phyloP scores from a whole-genome alignment of 1,284 basidiomycete genomes.

The Bondarzewia mesenterica region DNA sequence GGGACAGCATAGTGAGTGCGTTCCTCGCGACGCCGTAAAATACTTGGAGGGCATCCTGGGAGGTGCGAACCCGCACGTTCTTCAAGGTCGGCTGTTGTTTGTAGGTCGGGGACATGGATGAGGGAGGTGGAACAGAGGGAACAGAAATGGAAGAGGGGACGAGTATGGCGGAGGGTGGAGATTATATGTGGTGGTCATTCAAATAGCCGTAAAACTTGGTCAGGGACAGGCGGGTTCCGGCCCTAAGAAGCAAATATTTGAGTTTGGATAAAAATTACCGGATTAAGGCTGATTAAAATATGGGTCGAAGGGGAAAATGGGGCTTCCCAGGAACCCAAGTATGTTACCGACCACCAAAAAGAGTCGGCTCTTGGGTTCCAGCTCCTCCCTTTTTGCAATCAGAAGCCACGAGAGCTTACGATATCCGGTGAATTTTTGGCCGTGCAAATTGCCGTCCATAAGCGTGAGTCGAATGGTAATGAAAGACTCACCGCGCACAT shows the following conservation, averaged over 20 bases:
- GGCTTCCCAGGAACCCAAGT: conserved; percentile 9
- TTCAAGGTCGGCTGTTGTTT: conserved; percentile 67
- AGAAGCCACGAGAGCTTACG: neutral
- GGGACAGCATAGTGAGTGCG: conserved; percentile 63
- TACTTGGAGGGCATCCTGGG: conserved; percentile 69
- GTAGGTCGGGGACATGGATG: conserved; percentile 21
- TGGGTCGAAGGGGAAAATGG: conserved; percentile 5
- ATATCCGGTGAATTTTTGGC: neutral
- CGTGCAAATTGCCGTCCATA: neutral
- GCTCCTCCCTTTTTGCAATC: neutral
- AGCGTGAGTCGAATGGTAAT: too few species aligned
- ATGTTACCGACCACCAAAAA: neutral
- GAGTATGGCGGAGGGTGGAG: neutral
- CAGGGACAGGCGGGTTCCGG: conserved; percentile 15
- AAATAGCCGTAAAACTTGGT: conserved; percentile 1
- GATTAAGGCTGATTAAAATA: conserved; percentile 8
- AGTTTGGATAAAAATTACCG: conserved; percentile 13
- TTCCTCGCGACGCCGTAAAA: conserved; percentile 68
- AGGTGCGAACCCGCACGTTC: conserved; percentile 67
- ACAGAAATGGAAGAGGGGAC: conserved; percentile 8
- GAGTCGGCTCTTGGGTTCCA: too few species aligned
- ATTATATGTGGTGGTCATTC: neutral
- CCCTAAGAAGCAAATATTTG: conserved; percentile 16
- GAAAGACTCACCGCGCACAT: too few species aligned
- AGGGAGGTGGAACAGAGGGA: conserved; percentile 13